Conservation (phyloP, 1,284 basidiomycete genomes). For the Trametes pubescens region DNA sequence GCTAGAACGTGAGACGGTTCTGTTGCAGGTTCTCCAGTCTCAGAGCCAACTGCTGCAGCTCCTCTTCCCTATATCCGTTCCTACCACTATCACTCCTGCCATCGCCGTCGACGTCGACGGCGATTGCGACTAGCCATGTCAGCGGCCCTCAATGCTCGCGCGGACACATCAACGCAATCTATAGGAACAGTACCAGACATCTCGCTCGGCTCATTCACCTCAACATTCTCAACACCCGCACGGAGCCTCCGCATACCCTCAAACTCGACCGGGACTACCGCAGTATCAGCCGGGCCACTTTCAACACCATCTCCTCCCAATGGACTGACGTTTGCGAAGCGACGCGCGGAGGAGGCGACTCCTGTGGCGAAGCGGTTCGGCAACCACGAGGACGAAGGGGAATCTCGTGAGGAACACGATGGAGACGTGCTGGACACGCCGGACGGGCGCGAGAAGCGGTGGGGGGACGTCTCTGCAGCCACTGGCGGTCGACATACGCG, state of each 20-base stretch:
- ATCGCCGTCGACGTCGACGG: constrained; percentile 23
- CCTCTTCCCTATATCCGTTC: not conserved
- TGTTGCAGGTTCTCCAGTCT: no score
- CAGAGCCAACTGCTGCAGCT: no score
- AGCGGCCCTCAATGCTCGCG: constrained; percentile 44
- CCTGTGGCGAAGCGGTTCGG: constrained; percentile 42
- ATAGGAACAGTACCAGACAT: constrained; percentile 62
- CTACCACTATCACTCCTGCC: not conserved
- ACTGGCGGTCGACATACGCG: constrained; percentile 58
- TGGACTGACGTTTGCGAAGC: constrained; percentile 33
- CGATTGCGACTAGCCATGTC: constrained; percentile 37
- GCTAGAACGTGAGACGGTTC: no score
- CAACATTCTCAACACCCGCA: constrained; percentile 65
- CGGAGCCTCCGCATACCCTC: constrained; percentile 60
- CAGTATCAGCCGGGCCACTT: constrained; percentile 59
- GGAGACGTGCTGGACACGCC: constrained; percentile 62
- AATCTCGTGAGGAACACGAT: constrained; percentile 44
- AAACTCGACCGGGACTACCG: constrained; percentile 59
- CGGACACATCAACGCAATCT: constrained; percentile 52
- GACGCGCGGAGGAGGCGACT: constrained; percentile 43
- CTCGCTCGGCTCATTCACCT: constrained; percentile 65
- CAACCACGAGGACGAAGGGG: constrained; percentile 37
- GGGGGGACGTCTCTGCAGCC: constrained; percentile 54
- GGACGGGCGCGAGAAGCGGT: constrained; percentile 54
- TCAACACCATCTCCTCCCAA: constrained; percentile 61